Evolutionary conservation across 768 basidiomycete species (phyloP).

Genomic region (Podaxis sp.): DNA sequence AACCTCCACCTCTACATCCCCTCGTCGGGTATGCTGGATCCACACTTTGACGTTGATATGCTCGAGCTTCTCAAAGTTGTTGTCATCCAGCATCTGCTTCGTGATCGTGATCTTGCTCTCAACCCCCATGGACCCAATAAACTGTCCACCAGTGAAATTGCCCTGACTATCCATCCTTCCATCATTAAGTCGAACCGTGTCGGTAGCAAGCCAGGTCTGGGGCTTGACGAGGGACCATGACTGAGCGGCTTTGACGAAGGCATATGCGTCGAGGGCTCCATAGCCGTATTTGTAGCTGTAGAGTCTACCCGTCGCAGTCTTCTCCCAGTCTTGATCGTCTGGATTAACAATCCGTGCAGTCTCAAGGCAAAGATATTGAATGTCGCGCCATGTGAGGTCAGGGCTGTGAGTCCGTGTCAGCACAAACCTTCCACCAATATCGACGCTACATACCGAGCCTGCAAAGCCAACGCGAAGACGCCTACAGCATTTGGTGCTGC

Average conservation of each 20-base stretch:
- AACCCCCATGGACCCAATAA: slow-evolving; percentile 67
- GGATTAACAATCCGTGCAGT: slow-evolving; percentile 78
- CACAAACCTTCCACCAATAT: neutral
- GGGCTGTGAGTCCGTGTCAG: slow-evolving; percentile 49
- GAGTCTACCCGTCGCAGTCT: slow-evolving; percentile 62
- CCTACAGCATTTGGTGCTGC: slow-evolving; percentile 97
- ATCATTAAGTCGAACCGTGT: slow-evolving; percentile 64
- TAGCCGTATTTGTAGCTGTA: slow-evolving; percentile 94
- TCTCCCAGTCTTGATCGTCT: slow-evolving; percentile 94
- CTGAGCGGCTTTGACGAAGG: slow-evolving; percentile 78
- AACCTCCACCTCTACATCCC: slow-evolving; percentile 92
- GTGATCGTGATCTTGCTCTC: slow-evolving; percentile 65
- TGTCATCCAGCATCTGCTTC: slow-evolving; percentile 58
- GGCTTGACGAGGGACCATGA: slow-evolving; percentile 89
- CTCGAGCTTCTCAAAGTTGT: slow-evolving; percentile 88
- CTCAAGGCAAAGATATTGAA: slow-evolving; percentile 85
- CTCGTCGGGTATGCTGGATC: slow-evolving; percentile 84
- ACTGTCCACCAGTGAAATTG: slow-evolving; percentile 60
- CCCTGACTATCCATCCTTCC: slow-evolving; percentile 57
- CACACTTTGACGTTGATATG: slow-evolving; percentile 92
- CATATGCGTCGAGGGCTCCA: slow-evolving; percentile 82
- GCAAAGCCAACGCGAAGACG: slow-evolving; percentile 86
- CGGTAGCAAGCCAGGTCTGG: slow-evolving; percentile 85
- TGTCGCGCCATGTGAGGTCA: slow-evolving; percentile 94
- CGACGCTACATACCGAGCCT: slow-evolving; percentile 62